Evolutionary conservation across 345 rosid genomes (phyloP), one percentile per base, ranked within the genome.

Genomic region (Crucihimalaya himalaica): DNA sequence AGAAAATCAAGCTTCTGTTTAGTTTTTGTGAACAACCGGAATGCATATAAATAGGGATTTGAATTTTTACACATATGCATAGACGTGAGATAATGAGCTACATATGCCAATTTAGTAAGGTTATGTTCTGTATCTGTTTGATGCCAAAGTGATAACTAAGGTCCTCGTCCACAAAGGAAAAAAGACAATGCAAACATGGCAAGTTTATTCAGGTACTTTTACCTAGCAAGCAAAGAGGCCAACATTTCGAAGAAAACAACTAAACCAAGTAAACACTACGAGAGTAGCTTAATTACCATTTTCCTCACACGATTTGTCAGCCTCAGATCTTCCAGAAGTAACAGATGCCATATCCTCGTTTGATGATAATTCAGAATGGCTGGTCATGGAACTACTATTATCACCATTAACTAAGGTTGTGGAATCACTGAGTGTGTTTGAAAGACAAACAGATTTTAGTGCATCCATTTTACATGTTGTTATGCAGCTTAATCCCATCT

Each of bases 401-500:
- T 81, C 79, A 58, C 61, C 71, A 35, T 47, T 32, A 76, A 60
- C 68, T 39, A 31, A 52, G 28, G 73, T 45, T 66, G 81, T 14
- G 27, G 59, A 57, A 58, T 78, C 81, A 54, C 65, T 57, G 63
- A 81, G 74, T 66, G 70, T 88, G 75, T 46, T 76, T 74, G 75
- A 76, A 79, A 63, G 83, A 72, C 84, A 40, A 78, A 91, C 93
- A 80, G 98, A 83, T 84, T 95, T 92, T 54, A 92, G 91, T 57
- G 97, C 96, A 76, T 95, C 98, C 70, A 95, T 64, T 78, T 85
- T 95, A 74, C 83, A 90, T 6, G 98, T 83, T 16, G 80, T 88
- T 74, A 95, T 90, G 81, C 94, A 92, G 42, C 79, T 87, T 80
- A 92, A 84, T 15, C 97, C 85, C 91, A 92, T 77, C 86, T 95